A percentile compares a stretch with the other conserved stretches of the same genome.
Conservation (phyloP, 2,329 filamentous ascomycete genomes). For the Didymella exigua region DNA sequence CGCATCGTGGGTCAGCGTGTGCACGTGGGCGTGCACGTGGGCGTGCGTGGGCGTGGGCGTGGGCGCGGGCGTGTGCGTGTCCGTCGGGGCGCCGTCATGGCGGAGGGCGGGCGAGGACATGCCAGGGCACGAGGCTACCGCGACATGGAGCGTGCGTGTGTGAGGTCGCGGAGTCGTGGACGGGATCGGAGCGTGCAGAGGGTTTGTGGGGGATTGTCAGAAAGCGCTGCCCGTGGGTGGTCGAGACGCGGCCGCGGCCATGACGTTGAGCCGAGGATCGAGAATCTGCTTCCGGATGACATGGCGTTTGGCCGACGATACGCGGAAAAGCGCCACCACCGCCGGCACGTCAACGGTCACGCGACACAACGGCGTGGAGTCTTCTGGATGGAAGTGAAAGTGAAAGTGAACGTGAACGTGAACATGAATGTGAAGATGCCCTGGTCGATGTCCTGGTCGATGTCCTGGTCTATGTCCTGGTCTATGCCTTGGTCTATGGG, state of each 20-base stretch:
- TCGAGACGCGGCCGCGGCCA: constrained; percentile 14
- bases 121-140: constrained; percentile 33
- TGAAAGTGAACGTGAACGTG: too few species aligned
- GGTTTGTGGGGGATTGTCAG: constrained; percentile 16
- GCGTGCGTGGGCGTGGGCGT: too few species aligned
- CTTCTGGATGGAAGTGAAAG: not conserved
- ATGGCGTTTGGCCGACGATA: constrained; percentile 13
- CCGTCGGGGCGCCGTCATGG: constrained; percentile 47
- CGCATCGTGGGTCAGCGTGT: constrained; percentile 38
- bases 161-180: not conserved
- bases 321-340: constrained; percentile 16
- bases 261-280: constrained; percentile 22
- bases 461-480: too few species aligned
- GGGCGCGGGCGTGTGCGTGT: too few species aligned
- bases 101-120: constrained; percentile 48
- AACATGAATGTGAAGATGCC: too few species aligned
- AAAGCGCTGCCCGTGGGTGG: constrained; percentile 20
- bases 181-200: constrained; percentile 8
- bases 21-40: constrained; percentile 30
- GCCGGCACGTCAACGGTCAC: constrained; percentile 3
- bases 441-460: too few species aligned
- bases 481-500: not conserved
- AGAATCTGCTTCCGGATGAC: constrained; percentile 12
- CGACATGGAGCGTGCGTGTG: constrained; percentile 25
- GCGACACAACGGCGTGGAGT: not conserved